A percentile compares a stretch with the other conserved stretches of the same genome.
These are phyloP conservation scores for Monosporascus sp. DNA, from an alignment of 2,329 filamentous ascomycete species.

Conservation along the genomic window DNA sequence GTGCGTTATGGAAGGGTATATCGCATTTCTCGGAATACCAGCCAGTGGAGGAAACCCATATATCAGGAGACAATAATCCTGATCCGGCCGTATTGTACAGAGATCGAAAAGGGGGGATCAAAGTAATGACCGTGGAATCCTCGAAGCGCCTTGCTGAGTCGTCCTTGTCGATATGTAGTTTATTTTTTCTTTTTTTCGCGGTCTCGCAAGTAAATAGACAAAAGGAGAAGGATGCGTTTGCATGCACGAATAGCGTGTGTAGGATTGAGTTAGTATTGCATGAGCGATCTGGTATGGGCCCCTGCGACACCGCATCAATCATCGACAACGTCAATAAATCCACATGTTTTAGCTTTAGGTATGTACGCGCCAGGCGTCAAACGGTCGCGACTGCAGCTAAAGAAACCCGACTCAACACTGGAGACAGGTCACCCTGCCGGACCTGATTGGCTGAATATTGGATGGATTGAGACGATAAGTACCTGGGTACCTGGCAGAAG, in stretches of 20 bases:
- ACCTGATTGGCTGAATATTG: too few species aligned
- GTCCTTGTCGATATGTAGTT: background rate
- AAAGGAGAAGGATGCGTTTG: background rate
- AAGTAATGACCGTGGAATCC: background rate
- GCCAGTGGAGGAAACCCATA: constrained; percentile 5
- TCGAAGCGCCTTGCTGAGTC: background rate
- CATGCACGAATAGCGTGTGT: background rate
- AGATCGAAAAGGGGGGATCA: background rate
- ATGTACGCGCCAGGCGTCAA: background rate
- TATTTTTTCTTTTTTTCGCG: fast-evolving
- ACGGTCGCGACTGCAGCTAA: background rate
- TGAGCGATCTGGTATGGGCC: too few species aligned
- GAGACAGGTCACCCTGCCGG: too few species aligned
- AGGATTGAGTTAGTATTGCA: background rate
- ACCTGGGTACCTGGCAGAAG: too few species aligned
- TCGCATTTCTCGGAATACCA: constrained; percentile 19
- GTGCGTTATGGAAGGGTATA: constrained; percentile 10
- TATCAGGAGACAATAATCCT: constrained; percentile 4
- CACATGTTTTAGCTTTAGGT: background rate
- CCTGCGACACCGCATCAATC: background rate
- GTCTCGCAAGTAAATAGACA: background rate
- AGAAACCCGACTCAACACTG: background rate
- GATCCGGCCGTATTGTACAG: background rate
- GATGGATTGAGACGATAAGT: too few species aligned
- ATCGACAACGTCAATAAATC: background rate